phyloP scores from a whole-genome alignment of 1,284 basidiomycete species.

The Puccinia triticina region DNA sequence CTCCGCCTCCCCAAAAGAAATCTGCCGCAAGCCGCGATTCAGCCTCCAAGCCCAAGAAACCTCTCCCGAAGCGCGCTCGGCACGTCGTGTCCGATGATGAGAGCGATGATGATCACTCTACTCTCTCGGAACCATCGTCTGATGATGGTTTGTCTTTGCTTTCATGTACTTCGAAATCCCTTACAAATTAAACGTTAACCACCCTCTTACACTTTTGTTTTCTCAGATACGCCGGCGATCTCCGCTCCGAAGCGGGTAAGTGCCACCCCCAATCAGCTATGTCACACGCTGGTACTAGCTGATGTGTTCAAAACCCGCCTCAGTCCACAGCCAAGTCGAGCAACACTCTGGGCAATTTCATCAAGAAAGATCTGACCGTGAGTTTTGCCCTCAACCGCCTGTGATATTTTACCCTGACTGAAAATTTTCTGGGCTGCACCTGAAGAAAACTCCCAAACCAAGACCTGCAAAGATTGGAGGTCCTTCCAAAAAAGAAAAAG shows the following conservation, averaged over 20 bases:
- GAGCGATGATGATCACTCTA: background rate
- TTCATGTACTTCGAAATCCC: background rate
- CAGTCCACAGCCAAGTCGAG: slow-evolving; percentile 44
- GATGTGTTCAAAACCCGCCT: no score
- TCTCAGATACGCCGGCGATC: background rate
- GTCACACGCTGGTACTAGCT: background rate
- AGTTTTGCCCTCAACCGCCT: background rate
- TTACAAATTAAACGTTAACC: background rate
- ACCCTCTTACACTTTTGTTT: background rate
- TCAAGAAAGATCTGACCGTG: slow-evolving; percentile 44
- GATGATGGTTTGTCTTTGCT: background rate
- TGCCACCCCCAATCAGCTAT: background rate
- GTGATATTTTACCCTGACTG: background rate
- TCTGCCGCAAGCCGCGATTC: background rate
- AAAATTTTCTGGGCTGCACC: background rate
- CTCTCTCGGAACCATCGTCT: background rate
- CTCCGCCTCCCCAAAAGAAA: slow-evolving; percentile 1
- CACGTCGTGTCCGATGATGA: background rate
- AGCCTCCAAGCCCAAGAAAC: slow-evolving; percentile 24
- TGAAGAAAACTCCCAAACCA: slow-evolving; percentile 28
- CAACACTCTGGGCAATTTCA: slow-evolving; percentile 49
- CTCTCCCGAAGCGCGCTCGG: slow-evolving; percentile 16
- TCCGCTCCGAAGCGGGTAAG: background rate
- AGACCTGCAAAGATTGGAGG: slow-evolving; percentile 33
- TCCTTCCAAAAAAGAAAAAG: slow-evolving; percentile 52